phyloP scores from a whole-genome alignment of 208 protist genomes.

The Acanthamoeba castellanii region DNA sequence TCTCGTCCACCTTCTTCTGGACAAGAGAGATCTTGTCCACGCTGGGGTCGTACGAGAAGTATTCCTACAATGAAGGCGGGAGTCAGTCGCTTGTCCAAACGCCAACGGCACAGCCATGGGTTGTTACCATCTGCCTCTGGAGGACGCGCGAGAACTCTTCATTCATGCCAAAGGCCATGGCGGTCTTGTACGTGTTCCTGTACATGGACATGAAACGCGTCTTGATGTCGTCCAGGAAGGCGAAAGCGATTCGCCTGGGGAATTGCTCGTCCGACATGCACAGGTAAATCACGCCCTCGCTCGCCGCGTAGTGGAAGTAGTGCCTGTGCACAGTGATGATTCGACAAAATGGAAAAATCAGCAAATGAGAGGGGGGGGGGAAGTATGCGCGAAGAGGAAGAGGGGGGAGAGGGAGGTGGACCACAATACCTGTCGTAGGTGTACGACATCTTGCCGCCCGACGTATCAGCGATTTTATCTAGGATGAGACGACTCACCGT shows the following conservation, averaged over 20 bases:
- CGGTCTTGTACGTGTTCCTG: conserved; percentile 81
- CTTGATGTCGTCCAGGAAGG: conserved; percentile 91
- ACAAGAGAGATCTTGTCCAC: conserved; percentile 82
- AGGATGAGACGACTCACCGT: conserved; percentile 87
- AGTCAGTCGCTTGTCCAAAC: neutral
- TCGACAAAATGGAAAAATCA: conserved; percentile 4
- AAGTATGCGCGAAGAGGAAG: conserved; percentile 31
- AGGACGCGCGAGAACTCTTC: conserved; percentile 88
- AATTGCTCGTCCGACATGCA: conserved; percentile 92
- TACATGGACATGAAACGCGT: conserved; percentile 85
- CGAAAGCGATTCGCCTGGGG: conserved; percentile 87
- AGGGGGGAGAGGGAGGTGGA: neutral
- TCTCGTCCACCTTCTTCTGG: conserved; percentile 87
- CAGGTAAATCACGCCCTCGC: conserved; percentile 88
- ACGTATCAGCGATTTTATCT: conserved; percentile 86
- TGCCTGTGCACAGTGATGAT: conserved; percentile 81
- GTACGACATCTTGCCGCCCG: conserved; percentile 90
- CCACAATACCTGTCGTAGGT: conserved; percentile 89
- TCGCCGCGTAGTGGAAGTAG: conserved; percentile 91
- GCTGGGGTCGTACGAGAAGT: conserved; percentile 82
- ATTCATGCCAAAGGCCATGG: conserved; percentile 85
- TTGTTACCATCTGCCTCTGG: conserved; percentile 84
- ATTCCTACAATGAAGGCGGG: conserved; percentile 36
- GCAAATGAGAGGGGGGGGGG: neutral
- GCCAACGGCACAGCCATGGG: neutral